A percentile compares a stretch with the other conserved stretches of the same genome.
These are phyloP conservation scores for Knufia fluminis DNA, from an alignment of 2,329 filamentous ascomycete genomes.

Conservation along the genomic window DNA sequence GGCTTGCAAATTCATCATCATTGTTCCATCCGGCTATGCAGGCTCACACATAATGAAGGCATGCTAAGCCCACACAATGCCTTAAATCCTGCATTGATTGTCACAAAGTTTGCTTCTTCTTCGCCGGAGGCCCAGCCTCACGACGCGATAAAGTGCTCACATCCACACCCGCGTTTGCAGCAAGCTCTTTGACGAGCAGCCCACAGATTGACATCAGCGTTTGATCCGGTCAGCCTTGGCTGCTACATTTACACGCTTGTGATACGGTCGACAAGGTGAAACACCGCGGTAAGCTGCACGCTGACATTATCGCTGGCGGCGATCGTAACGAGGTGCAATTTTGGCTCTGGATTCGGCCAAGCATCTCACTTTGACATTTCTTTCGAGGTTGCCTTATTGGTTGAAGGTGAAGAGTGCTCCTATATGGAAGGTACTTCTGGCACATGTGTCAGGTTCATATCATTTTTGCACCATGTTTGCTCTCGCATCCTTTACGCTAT, in stretches of 20 bases:
- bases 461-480: too few species aligned
- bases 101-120: too few species aligned
- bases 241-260: not conserved
- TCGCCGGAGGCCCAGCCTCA: not conserved
- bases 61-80: not conserved
- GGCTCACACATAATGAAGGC: not conserved
- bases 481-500: too few species aligned
- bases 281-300: not conserved
- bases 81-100: too few species aligned
- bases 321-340: not conserved
- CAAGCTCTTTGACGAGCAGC: not conserved
- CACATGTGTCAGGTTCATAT: not conserved
- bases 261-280: not conserved
- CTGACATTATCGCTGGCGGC: not conserved
- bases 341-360: not conserved
- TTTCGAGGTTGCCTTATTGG: not conserved
- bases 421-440: too few species aligned
- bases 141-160: not conserved
- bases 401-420: not conserved
- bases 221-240: not conserved
- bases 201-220: not conserved
- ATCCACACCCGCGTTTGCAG: constrained; percentile 1
- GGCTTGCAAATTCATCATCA: not conserved
- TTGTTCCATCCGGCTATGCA: not conserved
- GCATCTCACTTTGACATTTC: not conserved